These are phyloP conservation scores for Candida piceae DNA, from an alignment of 805 yeast species.

Conservation along the genomic window DNA sequence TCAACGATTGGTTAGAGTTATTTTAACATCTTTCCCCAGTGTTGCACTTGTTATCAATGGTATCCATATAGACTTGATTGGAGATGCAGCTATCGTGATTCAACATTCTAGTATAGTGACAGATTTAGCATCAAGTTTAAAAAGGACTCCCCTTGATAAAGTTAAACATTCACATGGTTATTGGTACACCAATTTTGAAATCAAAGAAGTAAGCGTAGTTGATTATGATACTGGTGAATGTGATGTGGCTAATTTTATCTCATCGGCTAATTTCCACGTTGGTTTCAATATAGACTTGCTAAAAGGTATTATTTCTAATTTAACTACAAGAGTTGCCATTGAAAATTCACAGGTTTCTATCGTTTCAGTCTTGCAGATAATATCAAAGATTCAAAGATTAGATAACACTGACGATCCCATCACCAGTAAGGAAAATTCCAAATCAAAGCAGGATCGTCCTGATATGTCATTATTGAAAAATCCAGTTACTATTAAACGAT, in stretches of 20 bases:
- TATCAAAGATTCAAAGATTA: background rate
- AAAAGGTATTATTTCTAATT: conserved; percentile 14
- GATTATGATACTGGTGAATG: background rate
- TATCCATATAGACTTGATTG: conserved; percentile 3
- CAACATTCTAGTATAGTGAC: conserved; percentile 2
- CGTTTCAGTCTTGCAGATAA: conserved; percentile 10
- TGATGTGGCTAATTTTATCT: background rate
- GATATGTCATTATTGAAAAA: background rate
- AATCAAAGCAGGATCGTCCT: too few relatives aligned
- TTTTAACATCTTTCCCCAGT: conserved; percentile 19
- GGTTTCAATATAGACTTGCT: conserved; percentile 14
- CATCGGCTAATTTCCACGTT: conserved; percentile 5
- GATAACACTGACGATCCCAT: too few relatives aligned
- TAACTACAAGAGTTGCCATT: conserved; percentile 8
- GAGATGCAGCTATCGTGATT: background rate
- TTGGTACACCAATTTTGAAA: conserved; percentile 5
- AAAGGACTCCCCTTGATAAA: background rate
- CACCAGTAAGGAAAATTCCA: too few relatives aligned
- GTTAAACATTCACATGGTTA: background rate
- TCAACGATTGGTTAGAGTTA: conserved; percentile 9
- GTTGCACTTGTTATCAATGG: conserved; percentile 14
- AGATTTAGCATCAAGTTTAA: conserved; percentile 4
- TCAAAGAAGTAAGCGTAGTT: conserved; percentile 3
- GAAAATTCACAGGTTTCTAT: conserved; percentile 14
- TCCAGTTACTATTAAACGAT: conserved; percentile 2